Evolutionary conservation across 148 eudicot species (phyloP).

Genomic region (Simmondsia chinensis): DNA sequence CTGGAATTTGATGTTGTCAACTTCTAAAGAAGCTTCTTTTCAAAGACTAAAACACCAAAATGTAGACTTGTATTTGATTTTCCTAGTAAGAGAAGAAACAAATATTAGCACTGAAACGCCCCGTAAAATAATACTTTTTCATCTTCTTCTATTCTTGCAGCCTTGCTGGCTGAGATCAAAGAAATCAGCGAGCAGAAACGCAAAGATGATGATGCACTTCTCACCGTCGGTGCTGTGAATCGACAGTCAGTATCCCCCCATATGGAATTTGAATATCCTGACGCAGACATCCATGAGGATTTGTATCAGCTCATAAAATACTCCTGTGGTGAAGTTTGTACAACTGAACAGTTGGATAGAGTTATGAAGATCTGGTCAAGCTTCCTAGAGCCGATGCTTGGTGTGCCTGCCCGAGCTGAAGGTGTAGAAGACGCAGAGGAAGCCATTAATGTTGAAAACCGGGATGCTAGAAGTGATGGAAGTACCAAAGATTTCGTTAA

Average conservation of each 20-base stretch:
- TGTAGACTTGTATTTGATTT: too few relatives aligned
- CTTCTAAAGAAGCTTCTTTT: too few relatives aligned
- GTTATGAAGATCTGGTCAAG: constrained; percentile 85
- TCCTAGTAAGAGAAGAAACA: too few relatives aligned
- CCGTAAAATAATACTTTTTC: too few relatives aligned
- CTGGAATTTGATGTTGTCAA: too few relatives aligned
- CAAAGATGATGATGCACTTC: constrained; percentile 42
- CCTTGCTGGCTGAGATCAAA: constrained; percentile 64
- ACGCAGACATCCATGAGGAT: constrained; percentile 68
- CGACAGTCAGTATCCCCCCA: constrained; percentile 44
- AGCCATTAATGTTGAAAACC: constrained; percentile 27
- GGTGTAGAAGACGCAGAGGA: constrained; percentile 40
- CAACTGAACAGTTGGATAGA: constrained; percentile 71
- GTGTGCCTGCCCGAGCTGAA: constrained; percentile 50
- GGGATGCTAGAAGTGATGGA: constrained; percentile 22
- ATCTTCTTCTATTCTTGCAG: constrained; percentile 43
- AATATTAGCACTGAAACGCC: too few relatives aligned
- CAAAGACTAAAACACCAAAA: too few relatives aligned
- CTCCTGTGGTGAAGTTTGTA: constrained; percentile 68
- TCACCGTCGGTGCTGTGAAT: constrained; percentile 53
- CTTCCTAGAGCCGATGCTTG: constrained; percentile 67
- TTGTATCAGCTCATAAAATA: constrained; percentile 68
- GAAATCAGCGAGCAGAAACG: constrained; percentile 62
- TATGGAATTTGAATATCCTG: constrained; percentile 68
- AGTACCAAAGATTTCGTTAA: constrained; percentile 23